Evolutionary conservation across 768 basidiomycete species (phyloP).

Genomic region (Amanita inopinata): DNA sequence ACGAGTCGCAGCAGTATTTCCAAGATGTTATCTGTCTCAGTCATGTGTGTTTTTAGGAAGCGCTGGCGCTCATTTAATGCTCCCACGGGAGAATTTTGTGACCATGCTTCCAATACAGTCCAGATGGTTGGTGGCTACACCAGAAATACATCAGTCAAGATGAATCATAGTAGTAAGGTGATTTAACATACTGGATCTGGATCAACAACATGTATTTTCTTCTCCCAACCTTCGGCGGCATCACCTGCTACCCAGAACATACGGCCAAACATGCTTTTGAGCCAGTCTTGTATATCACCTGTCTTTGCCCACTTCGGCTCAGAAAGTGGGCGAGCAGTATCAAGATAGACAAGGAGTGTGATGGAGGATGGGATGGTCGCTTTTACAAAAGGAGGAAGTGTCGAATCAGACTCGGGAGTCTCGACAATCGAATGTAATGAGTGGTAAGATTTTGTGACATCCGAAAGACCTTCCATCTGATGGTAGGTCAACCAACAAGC

Average conservation of each 20-base stretch:
- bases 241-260: conserved; percentile 84
- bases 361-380: conserved; percentile 42
- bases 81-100: conserved; percentile 74
- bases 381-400: conserved; percentile 67
- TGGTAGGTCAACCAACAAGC: conserved; percentile 11
- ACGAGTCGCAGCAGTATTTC: conserved; percentile 91
- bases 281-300: conserved; percentile 91
- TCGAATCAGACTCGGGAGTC: conserved; percentile 38
- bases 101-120: conserved; percentile 87
- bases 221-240: conserved; percentile 88
- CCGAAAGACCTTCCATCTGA: conserved; percentile 69
- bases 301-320: conserved; percentile 97
- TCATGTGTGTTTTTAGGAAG: conserved; percentile 85
- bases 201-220: conserved; percentile 84
- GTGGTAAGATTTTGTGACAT: conserved; percentile 60
- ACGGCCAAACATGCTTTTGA: conserved; percentile 77
- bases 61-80: conserved; percentile 66
- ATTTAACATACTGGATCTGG: conserved; percentile 80
- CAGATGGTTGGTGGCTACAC: conserved; percentile 81
- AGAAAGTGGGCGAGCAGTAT: conserved; percentile 80
- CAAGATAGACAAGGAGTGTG: conserved; percentile 70
- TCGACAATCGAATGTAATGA: conserved; percentile 41
- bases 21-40: conserved; percentile 77
- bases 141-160: conserved; percentile 6
- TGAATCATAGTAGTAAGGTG: neutral